phyloP scores from a whole-genome alignment of 2,329 filamentous ascomycete species.

The Cytospora paraplurivora region DNA sequence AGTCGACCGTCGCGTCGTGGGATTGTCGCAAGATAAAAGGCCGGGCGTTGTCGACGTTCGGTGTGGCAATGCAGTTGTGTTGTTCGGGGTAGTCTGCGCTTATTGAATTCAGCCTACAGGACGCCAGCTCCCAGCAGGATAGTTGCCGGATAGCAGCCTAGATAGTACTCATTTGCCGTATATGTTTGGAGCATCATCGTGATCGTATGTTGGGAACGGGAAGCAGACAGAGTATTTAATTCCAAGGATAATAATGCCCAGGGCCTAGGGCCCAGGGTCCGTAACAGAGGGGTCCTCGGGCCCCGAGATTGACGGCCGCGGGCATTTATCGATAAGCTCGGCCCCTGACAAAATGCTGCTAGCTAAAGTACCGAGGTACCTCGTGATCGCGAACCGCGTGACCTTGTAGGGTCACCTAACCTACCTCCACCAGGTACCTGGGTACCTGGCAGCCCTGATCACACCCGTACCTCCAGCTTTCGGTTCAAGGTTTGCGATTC shows the following conservation, averaged over 20 bases:
- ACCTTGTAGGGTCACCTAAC: neutral
- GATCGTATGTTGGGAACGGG: neutral
- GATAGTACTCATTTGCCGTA: neutral
- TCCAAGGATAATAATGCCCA: slow-evolving; percentile 3
- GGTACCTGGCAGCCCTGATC: too few relatives aligned
- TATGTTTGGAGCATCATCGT: neutral
- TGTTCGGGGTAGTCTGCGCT: neutral
- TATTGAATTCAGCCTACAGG: neutral
- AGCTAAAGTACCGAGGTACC: neutral
- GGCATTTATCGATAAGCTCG: slow-evolving; percentile 21
- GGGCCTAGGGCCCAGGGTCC: neutral
- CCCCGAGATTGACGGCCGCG: slow-evolving; percentile 13
- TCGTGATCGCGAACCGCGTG: neutral
- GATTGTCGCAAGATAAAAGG: neutral
- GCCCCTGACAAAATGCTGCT: slow-evolving; percentile 1
- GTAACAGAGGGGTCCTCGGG: slow-evolving; percentile 20
- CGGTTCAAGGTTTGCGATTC: too few relatives aligned
- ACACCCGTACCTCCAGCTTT: neutral
- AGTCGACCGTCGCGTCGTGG: slow-evolving; percentile 13
- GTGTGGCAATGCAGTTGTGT: neutral
- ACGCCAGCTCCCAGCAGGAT: neutral
- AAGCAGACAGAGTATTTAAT: slow-evolving; percentile 14
- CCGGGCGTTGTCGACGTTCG: neutral
- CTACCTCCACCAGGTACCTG: too few relatives aligned
- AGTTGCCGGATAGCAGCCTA: neutral